These are phyloP conservation scores for Didymosphaeria variabile DNA, from an alignment of 2,329 filamentous ascomycete genomes.

Conservation along the genomic window DNA sequence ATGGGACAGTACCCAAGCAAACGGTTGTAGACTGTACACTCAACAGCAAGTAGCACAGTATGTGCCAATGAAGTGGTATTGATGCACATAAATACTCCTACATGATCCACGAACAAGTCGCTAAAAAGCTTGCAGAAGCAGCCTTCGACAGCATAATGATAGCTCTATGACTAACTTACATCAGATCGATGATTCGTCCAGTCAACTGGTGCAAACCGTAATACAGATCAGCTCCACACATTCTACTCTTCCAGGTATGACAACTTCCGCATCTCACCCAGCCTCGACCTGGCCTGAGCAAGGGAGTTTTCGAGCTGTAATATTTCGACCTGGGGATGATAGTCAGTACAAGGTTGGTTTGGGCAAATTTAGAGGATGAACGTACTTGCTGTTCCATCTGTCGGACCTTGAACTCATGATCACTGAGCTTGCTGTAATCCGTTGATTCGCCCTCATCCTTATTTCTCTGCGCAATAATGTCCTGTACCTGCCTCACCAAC, in stretches of 20 bases:
- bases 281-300: conserved; percentile 76
- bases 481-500: conserved; percentile 91
- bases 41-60: background rate
- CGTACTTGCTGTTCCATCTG: conserved; percentile 99
- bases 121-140: background rate
- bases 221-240: background rate
- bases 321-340: conserved; percentile 80
- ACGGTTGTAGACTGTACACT: background rate
- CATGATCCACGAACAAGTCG: background rate
- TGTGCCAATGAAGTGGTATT: background rate
- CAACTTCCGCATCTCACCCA: conserved; percentile 98
- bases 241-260: conserved; percentile 70
- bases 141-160: background rate
- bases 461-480: conserved; percentile 88
- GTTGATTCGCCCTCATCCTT: conserved; percentile 79
- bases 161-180: background rate
- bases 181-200: background rate
- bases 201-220: background rate
- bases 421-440: conserved; percentile 87
- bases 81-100: background rate
- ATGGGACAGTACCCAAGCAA: too few relatives aligned
- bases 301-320: conserved; percentile 91
- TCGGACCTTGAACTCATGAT: conserved; percentile 96
- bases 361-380: conserved; percentile 29
- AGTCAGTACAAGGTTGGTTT: conserved; percentile 24